Base-by-base conservation (phyloP, 768 basidiomycete genomes). In the Termitomyces sp. region DNA sequence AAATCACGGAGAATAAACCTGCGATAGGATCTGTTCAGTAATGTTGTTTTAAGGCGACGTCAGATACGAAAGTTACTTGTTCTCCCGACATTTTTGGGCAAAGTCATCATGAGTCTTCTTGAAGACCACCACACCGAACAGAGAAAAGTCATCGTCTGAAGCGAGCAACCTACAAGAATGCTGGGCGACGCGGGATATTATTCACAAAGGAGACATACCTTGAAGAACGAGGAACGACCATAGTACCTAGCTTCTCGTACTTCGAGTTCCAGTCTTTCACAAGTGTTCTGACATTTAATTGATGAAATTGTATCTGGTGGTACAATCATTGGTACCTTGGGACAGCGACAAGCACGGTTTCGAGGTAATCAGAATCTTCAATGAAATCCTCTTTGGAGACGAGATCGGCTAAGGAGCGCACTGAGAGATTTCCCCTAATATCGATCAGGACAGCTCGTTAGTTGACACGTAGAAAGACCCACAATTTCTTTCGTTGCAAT, bases 1-100 rank as follows among this genome's bases (percentile, higher is more conserved):
- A 98, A 99, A 62, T 99, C 97, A n/a, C 97, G 85, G 10, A 94
- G 83, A 56, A 94, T 86, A 74, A 94, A 98, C 67, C 95, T 97
- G 17, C 17, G 14, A 44, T 47, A 10, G 5, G 40, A 35, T n/a
- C 43, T 37, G 58, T 56, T 56, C 35, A 56, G 49, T 28, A 30
- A 6, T 12, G 38, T 19, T 51, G 35, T 31, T 53, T 46, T 19
- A 12, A 9, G 33, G 37, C 28, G 4, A 37, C 52, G 8, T 23
- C 38, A 21, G 53, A 30, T 40, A 31, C 31, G 26, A 9, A 41
- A 72, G 80, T 62, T 64, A 96, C 94, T 96, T 98, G 71, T 92
- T 87, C 70, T 98, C 97, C 58, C 97, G 78, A 67, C 93, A 96
- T 68, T 91, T 95, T 73, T 98, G 94, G 3, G 85, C 71, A 68